These are phyloP conservation scores for Metschnikowia koreensis DNA, from an alignment of 805 yeast species.

Conservation along the genomic window DNA sequence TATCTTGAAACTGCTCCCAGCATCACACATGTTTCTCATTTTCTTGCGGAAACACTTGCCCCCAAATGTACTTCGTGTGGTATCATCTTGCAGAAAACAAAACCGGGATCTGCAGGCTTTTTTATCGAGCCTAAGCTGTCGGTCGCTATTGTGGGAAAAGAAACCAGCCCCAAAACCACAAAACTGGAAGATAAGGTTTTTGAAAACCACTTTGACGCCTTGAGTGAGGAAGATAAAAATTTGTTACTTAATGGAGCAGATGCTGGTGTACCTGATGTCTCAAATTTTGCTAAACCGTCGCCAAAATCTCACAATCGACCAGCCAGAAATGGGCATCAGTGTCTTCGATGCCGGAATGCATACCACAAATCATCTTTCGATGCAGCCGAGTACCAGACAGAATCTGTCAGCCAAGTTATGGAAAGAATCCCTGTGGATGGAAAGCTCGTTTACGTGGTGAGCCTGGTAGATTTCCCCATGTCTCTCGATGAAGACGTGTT, in stretches of 20 bases:
- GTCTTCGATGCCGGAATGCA: slow-evolving; percentile 58
- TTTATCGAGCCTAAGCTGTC: slow-evolving; percentile 23
- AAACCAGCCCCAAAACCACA: not conserved
- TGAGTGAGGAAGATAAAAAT: slow-evolving; percentile 27
- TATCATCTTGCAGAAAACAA: slow-evolving; percentile 43
- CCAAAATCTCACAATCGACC: not conserved
- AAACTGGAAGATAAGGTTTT: slow-evolving; percentile 27
- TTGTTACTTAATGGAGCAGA: slow-evolving; percentile 24
- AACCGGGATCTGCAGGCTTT: slow-evolving; percentile 43
- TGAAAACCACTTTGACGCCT: slow-evolving; percentile 15
- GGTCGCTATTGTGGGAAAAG: not conserved
- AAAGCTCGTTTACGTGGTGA: slow-evolving; percentile 57
- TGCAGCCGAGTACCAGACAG: slow-evolving; percentile 28
- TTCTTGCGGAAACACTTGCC: slow-evolving; percentile 14
- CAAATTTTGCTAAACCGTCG: not conserved
- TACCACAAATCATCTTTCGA: slow-evolving; percentile 41
- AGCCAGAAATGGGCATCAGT: slow-evolving; percentile 26
- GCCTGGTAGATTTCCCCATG: slow-evolving; percentile 73
- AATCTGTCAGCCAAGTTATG: slow-evolving; percentile 20
- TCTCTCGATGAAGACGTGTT: slow-evolving; percentile 42
- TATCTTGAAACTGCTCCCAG: not conserved
- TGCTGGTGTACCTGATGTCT: not conserved
- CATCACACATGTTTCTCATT: slow-evolving; percentile 12
- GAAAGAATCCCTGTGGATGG: slow-evolving; percentile 42
- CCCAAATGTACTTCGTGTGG: slow-evolving; percentile 59